Evolutionary conservation across 495 filamentous ascomycete species (phyloP).

Genomic region (Xylaria telfairii): DNA sequence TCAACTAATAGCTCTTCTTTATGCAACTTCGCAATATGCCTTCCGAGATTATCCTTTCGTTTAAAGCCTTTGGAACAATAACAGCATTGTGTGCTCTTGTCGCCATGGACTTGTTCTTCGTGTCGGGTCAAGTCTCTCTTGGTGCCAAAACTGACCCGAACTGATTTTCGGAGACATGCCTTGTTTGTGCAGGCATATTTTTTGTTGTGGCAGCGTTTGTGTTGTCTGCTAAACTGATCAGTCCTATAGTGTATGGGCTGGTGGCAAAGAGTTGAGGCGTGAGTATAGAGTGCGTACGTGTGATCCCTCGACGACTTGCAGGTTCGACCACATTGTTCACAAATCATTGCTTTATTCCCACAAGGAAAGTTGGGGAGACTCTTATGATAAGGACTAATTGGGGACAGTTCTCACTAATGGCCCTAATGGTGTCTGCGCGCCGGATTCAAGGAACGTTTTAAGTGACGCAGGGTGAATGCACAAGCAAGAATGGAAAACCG

Average conservation of each 20-base stretch:
- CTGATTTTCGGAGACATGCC: neutral
- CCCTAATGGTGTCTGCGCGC: neutral
- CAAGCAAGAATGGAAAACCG: too few species aligned
- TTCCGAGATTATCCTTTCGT: neutral
- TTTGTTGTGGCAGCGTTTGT: neutral
- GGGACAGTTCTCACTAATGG: neutral
- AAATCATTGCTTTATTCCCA: neutral
- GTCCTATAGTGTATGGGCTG: neutral
- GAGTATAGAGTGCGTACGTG: neutral
- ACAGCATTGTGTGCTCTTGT: neutral
- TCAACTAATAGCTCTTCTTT: neutral
- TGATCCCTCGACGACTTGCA: neutral
- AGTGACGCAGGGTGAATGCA: too few species aligned
- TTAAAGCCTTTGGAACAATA: neutral
- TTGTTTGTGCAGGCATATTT: neutral
- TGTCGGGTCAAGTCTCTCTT: conserved; percentile 1
- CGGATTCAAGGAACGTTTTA: neutral
- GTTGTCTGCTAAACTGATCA: neutral
- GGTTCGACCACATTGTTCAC: neutral
- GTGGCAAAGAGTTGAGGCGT: neutral
- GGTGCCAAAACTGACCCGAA: neutral
- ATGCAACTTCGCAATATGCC: neutral
- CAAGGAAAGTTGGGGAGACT: neutral
- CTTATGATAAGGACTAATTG: neutral
- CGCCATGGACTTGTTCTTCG: neutral